Base-by-base conservation (phyloP, 2,329 filamentous ascomycete genomes). In the Ampelomyces quisqualis region DNA sequence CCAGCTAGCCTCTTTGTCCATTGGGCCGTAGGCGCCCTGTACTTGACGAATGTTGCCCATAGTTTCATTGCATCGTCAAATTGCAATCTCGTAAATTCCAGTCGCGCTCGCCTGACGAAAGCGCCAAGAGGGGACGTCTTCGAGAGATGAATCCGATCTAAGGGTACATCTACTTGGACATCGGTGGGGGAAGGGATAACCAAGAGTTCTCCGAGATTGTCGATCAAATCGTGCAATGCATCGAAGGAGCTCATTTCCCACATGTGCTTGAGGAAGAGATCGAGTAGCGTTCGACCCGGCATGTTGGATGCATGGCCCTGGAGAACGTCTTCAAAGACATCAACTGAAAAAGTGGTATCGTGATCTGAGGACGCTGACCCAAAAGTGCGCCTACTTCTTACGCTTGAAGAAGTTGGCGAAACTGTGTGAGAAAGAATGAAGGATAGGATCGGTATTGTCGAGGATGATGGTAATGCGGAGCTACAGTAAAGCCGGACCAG, bases 191-290 rank as follows among this genome's bases (percentile, higher is more conserved):
- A 34, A 7, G 80, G 84, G 40, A 74, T 7, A 4, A 11, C 75
- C 34, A 93, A 68, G 21, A 88, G 69, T 17, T 69, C 67, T 4
- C 73, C 69, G 11, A 86, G 74, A 15, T 72, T 72, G 20, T 78
- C 77, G 60, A 95, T 88, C 65, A 95, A 91, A 2, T 75, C 73
- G 58, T 90, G 82, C n/a, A 97, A 71, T 0, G 83, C 80, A 69
- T 97, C 81, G 8, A 94, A 78, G 14, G 86, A 91, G 60, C 90
- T 82, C 51, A 97, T 81, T 11, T 78, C 77, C 91, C 93, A 97
- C 17, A 97, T 73, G 49, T 83, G 85, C 40, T 81, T 79, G 9
- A 97, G 77, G 41, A 96, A 88, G 2, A 86, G 73, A 61, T 97
- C 90, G 82, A 90, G 93, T n/a, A 96, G 71, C n/a, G 80, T 85